Base-by-base conservation (phyloP, 1,284 basidiomycete genomes). In the Austroboletus rostrupii region DNA sequence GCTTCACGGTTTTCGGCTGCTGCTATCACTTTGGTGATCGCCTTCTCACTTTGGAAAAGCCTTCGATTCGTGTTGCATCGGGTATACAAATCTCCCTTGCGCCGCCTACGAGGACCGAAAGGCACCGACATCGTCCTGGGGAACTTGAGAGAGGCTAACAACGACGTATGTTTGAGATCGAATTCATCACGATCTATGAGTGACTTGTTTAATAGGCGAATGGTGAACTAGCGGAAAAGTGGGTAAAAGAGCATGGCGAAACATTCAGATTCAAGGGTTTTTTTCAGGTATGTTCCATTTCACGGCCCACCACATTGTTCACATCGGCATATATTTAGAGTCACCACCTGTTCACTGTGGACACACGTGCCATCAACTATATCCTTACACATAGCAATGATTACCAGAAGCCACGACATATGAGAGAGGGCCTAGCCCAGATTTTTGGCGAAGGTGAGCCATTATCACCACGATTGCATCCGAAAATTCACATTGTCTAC, bases 211-310 rank as follows among this genome's bases (percentile, higher is more conserved):
- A 26, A 31, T n/a, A 58, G 54, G 52, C 44, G 10, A 21, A 36
- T 23, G 26, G 21, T 3, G 7, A 1, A 12, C 19, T 45, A 4
- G 3, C 35, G 3, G 45, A 59, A 5, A 37, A 16, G 53, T 87
- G 84, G 84, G 57, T 72, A 0, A 55, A 70, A 21, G 58, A 80
- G 50, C 80, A 83, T 54, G 83, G 84, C 0, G 56, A 57, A 3
- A 79, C 75, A 1, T 58, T 83, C 42, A 73, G 63, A 47, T 79
- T 75, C 50, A 71, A 71, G 47, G 68, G 67, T 0, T 56, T 79
- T 2, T 23, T 49, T 0, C 37, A 19, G 11, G 44, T 54, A 11
- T 11, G 43, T 29, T 19, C 13, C 23, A n/a, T 26, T 17, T 8
- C 1, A 14, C 21, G 14, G 17, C 13, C 17, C n/a, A 14, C 11